Evolutionary conservation across 2,329 filamentous ascomycete species (phyloP).

Genomic region (Lanzia echinophila): DNA sequence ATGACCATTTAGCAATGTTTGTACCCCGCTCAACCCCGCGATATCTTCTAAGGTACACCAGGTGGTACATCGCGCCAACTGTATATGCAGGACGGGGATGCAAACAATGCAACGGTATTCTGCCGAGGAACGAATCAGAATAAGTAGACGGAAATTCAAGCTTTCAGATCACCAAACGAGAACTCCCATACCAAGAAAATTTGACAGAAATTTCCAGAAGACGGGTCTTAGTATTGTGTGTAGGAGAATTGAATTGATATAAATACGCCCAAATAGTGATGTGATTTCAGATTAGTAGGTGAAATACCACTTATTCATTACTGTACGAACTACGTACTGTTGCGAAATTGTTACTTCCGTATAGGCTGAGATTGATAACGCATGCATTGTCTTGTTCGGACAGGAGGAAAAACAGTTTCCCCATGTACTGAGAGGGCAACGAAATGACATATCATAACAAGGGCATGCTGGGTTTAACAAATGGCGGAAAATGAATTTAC

Average conservation of each 20-base stretch:
- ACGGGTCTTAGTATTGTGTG: too few species aligned
- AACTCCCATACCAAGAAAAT: too few species aligned
- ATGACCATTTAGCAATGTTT: neutral
- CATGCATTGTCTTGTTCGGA: neutral
- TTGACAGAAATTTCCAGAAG: too few species aligned
- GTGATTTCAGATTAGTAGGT: too few species aligned
- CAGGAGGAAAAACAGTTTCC: neutral
- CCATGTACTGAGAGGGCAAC: neutral
- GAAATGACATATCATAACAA: too few species aligned
- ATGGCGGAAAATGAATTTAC: too few species aligned
- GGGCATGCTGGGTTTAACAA: too few species aligned
- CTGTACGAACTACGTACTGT: neutral
- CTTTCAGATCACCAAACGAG: too few species aligned
- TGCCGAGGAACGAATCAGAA: neutral
- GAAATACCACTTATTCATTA: too few species aligned
- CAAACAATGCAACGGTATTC: neutral
- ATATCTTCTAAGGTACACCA: neutral
- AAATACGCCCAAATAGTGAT: too few species aligned
- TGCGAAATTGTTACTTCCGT: neutral
- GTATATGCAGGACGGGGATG: neutral
- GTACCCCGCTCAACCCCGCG: neutral
- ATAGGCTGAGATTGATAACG: neutral
- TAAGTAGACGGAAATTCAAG: too few species aligned
- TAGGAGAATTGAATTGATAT: too few species aligned
- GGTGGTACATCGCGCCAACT: neutral